Evolutionary conservation across 148 eudicot genomes (phyloP).

Genomic region (Persicaria tinctoria): DNA sequence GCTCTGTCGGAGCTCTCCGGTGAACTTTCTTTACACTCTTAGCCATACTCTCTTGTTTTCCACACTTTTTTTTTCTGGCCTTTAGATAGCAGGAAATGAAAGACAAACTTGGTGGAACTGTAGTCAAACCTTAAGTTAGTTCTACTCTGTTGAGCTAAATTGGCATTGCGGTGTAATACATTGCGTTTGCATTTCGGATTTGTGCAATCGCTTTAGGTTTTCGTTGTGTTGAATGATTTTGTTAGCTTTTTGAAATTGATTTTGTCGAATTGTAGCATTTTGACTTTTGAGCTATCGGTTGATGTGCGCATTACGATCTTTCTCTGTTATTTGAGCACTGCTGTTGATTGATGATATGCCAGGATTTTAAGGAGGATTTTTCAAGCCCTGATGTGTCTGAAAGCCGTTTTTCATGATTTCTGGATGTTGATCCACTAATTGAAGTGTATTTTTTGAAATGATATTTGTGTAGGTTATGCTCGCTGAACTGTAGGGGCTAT

Average conservation of each 20-base stretch:
- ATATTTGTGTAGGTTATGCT: not conserved
- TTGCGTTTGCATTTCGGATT: not conserved
- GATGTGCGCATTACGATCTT: not conserved
- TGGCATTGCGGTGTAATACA: not conserved
- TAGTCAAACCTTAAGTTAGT: constrained; percentile 5
- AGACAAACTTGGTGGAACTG: not conserved
- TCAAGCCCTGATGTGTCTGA: not conserved
- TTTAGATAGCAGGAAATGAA: not conserved
- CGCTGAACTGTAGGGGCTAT: not conserved
- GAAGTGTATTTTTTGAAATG: not conserved
- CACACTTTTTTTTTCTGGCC: not conserved
- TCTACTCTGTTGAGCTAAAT: not conserved
- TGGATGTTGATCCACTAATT: not conserved
- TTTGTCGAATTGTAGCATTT: constrained; percentile 3
- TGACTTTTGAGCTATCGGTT: not conserved
- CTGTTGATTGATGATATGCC: not conserved
- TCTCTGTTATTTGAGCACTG: not conserved
- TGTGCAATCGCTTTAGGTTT: not conserved
- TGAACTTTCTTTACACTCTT: not conserved
- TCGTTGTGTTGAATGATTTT: not conserved
- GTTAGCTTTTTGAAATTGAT: not conserved
- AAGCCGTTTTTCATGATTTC: constrained; percentile 1
- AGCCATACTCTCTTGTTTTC: not conserved
- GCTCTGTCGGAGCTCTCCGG: not conserved
- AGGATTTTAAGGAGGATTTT: not conserved